These are phyloP conservation scores for Saksenaea vasiformis DNA, from an alignment of 371 early-diverging fungal genomes.

Conservation along the genomic window DNA sequence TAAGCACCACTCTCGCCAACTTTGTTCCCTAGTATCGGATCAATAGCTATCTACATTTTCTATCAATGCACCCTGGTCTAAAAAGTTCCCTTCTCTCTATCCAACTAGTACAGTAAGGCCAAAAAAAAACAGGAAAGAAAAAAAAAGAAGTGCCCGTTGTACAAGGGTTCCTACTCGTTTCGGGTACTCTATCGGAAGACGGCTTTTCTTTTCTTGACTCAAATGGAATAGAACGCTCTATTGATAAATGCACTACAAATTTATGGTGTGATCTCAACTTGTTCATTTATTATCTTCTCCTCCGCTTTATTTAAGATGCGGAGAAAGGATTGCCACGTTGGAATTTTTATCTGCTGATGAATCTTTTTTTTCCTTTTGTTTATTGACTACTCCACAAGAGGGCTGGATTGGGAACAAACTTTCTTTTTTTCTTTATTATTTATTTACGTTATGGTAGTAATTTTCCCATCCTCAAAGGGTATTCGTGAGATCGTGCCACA, in stretches of 20 bases:
- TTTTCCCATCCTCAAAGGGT: not conserved
- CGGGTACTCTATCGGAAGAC: not conserved
- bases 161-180: not conserved
- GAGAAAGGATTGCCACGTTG: not conserved
- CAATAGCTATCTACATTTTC: too few relatives aligned
- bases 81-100: too few relatives aligned
- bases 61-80: too few relatives aligned
- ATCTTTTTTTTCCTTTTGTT: not conserved
- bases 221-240: not conserved
- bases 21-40: not conserved
- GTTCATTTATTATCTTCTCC: not conserved
- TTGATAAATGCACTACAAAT: not conserved
- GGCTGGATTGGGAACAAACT: not conserved
- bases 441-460: too few relatives aligned
- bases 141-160: not conserved
- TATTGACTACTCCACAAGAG: not conserved
- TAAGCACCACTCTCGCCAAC: not conserved
- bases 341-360: not conserved
- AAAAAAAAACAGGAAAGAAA: not conserved
- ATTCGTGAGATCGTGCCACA: slow-evolving; percentile 1
- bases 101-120: not conserved
- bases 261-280: not conserved
- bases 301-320: not conserved
- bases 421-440: not conserved
- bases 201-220: not conserved